Evolutionary conservation across 1,284 basidiomycete species (phyloP), one percentile per base, ranked within the genome.

Genomic region (Ceratorhiza oryzae-sativae): DNA sequence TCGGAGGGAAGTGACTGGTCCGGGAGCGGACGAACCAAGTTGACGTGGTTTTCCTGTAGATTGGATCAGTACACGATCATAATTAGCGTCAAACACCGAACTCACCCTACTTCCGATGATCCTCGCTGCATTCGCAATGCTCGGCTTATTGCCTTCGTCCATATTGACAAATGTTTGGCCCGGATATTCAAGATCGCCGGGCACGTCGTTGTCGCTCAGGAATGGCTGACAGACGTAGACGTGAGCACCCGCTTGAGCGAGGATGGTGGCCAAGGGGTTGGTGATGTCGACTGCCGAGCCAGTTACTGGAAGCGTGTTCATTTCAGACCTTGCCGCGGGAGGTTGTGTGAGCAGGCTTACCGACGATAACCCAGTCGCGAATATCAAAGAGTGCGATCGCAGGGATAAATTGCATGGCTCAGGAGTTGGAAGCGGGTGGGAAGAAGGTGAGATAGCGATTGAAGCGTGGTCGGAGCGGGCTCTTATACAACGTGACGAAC

Each of bases 141-240:
- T 68, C 53, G 46, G 15, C 41, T 68, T 68, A 53, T 68, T 68
- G 36, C 36, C 46, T 53, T 68, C 65, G 27, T 68, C 65, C 65
- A 56, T 68, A 41, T 68, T 68, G 42, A 68, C 46, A 41, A 68
- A 68, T 46, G 51, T 56, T 41, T 56, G 65, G 51, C 65, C 51
- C 39, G 65, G 51, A 46, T 45, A 56, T 68, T 68, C 39, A 20
- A 27, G 49, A 41, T 68, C 65, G 34, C 51, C 49, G 39, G 65
- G 65, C 6, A 68, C 51, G 42, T 68, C 65, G 51, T 68, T 68
- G 30, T 68, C 65, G 41, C 65, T 68, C 51, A 68, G 39, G 51
- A 56, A 68, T 18, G 65, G 65, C 41, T 68, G 65, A 20, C 65
- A 68, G 36, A 68, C 65, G 39, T 68, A 68, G 8, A 68, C 53